Conservation (phyloP, 352 stramenopile genomes). For the Phytophthora crassamura region DNA sequence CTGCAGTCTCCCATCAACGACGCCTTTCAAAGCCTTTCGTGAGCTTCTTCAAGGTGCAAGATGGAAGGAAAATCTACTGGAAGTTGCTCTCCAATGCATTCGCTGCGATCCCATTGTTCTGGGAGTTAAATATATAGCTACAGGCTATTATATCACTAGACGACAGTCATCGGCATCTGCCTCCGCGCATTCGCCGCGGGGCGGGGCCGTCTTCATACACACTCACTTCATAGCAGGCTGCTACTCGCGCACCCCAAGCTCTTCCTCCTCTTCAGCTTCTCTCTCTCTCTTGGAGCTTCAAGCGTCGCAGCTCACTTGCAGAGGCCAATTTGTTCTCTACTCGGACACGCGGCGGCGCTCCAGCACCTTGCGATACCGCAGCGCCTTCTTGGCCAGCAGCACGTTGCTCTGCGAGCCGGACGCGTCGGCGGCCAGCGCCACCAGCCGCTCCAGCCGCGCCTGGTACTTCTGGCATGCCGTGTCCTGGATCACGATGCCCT, state of each 20-base stretch:
- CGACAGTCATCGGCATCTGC: neutral
- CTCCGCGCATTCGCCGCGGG: neutral
- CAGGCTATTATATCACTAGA: conserved; percentile 27
- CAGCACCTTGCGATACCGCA: conserved; percentile 44
- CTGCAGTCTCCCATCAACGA: too few species aligned
- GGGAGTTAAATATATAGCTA: conserved; percentile 32
- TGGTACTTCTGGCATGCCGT: conserved; percentile 26
- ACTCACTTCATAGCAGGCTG: neutral
- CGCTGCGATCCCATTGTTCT: conserved; percentile 11
- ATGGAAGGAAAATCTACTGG: neutral
- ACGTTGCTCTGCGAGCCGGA: conserved; percentile 38
- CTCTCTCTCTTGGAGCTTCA: neutral
- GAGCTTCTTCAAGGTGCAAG: neutral
- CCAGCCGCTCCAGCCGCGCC: conserved; percentile 25
- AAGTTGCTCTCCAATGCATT: neutral
- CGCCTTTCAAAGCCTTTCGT: too few species aligned
- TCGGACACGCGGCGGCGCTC: conserved; percentile 23
- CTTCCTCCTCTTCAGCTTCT: neutral
- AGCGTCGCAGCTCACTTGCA: too few species aligned
- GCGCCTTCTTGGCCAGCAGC: conserved; percentile 42
- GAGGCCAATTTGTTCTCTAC: neutral
- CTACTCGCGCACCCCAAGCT: neutral
- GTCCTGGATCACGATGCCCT: conserved; percentile 40
- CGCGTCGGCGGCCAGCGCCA: conserved; percentile 23
- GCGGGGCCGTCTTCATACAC: neutral